Base-by-base conservation (phyloP, 2,329 filamentous ascomycete species). In the Pseudogymnoascus destructans region DNA sequence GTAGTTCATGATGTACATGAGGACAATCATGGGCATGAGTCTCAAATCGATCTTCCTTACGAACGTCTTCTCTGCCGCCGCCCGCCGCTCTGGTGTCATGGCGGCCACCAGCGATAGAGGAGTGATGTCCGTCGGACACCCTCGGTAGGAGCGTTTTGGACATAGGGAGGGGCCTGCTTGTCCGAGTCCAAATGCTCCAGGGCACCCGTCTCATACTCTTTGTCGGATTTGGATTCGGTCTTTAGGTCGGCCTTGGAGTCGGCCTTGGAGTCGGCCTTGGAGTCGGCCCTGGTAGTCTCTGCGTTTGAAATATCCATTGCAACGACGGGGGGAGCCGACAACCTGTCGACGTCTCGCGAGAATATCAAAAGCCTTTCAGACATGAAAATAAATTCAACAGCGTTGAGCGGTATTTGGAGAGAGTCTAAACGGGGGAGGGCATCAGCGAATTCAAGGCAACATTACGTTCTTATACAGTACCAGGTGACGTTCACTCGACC, bases 1-100 rank as follows among this genome's bases (percentile, higher is more conserved):
- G 66, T 85, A 86, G 64, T 86, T 86, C 73, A 86, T 73, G 63
- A 86, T 82, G 63, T 86, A 87, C 75, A 87, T 86, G 52, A 87
- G 64, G 57, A 87, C 79, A 40, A 87, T 74, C 71, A 83, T 82
- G 0, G 85, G 85, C 64, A 89, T 73, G 27, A 88, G 68, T 57
- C 83, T 73, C 7, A 78, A 63, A 67, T 89, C 85, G 58, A 88
- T 80, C 68, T 86, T 88, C 61, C 77, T 75, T 59, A 77, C 73
- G 57, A 89, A 70, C 56, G 73, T 76, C 59, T 71, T 74, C 67
- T 89, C 84, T 1, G 80, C 72, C 5, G 67, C 64, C 0, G 68
- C 58, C 35, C 79, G 74, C 62, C 81, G 72, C 62, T 81, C 79
- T 0, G 73, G 71, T 1, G 75, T 74, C 65, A 83, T 71, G 7